These are phyloP conservation scores for Neurospora africana DNA, from an alignment of 495 filamentous ascomycete species.

Conservation along the genomic window DNA sequence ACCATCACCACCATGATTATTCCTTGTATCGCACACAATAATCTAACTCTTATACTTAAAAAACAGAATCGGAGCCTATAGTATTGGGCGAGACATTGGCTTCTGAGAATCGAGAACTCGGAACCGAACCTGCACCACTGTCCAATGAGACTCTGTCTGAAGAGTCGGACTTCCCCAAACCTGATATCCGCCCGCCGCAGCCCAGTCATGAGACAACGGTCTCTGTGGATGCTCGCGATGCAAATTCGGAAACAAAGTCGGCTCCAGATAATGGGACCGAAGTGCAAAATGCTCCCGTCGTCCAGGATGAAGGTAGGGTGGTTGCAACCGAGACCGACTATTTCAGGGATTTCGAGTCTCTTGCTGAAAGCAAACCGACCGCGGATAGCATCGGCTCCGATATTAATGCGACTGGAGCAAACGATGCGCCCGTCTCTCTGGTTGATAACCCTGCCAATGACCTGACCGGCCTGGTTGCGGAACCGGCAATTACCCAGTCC, in stretches of 20 bases:
- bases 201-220: neutral
- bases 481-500: neutral
- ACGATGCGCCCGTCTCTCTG: neutral
- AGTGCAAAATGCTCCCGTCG: neutral
- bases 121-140: constrained; percentile 8
- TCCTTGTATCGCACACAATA: neutral
- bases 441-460: neutral
- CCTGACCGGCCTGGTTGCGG: neutral
- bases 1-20: neutral
- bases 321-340: neutral
- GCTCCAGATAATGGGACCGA: constrained; percentile 10
- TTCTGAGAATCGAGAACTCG: constrained; percentile 4
- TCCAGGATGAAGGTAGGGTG: neutral
- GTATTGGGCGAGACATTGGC: neutral
- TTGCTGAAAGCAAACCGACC: neutral
- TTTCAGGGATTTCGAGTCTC: neutral
- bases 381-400: neutral
- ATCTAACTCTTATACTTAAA: neutral
- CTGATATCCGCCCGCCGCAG: constrained; percentile 8
- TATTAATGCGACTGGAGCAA: neutral
- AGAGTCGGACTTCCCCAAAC: constrained; percentile 15
- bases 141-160: constrained; percentile 1
- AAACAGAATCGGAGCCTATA: neutral
- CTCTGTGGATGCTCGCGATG: neutral
- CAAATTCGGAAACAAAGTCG: constrained; percentile 9